Evolutionary conservation across 2,329 filamentous ascomycete genomes (phyloP).

Genomic region (Dactylellina parvicollis): DNA sequence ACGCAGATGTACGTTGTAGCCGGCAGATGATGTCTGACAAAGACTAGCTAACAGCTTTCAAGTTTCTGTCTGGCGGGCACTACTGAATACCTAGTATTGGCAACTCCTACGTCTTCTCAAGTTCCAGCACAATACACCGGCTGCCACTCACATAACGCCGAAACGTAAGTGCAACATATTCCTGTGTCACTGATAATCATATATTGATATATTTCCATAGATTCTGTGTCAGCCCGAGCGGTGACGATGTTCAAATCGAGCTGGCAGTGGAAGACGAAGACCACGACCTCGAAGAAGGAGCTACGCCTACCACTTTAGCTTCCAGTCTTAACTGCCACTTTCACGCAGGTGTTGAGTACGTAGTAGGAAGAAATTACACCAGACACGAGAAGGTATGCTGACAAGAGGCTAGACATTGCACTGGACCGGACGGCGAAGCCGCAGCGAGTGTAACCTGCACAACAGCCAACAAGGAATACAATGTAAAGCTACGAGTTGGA

Average conservation of each 20-base stretch:
- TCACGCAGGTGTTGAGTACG: conserved; percentile 78
- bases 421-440: conserved; percentile 60
- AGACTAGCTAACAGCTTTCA: conserved; percentile 6
- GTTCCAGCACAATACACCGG: conserved; percentile 61
- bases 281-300: conserved; percentile 27
- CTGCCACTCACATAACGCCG: conserved; percentile 70
- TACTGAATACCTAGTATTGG: conserved; percentile 59
- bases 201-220: conserved; percentile 60
- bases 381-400: conserved; percentile 53
- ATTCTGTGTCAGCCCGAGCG: conserved; percentile 70
- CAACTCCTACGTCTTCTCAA: conserved; percentile 57
- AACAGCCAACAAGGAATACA: conserved; percentile 68
- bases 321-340: conserved; percentile 72
- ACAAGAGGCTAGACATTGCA: conserved; percentile 57
- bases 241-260: conserved; percentile 70
- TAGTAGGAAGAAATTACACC: conserved; percentile 43
- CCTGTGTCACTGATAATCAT: conserved; percentile 6
- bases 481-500: conserved; percentile 74
- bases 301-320: neutral
- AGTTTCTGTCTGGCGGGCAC: conserved; percentile 65
- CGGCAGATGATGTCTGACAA: conserved; percentile 6
- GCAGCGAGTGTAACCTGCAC: conserved; percentile 60
- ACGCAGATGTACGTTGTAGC: conserved; percentile 32
- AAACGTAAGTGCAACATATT: conserved; percentile 65
- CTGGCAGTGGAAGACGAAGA: conserved; percentile 52